Evolutionary conservation across 2,329 filamentous ascomycete species (phyloP), one percentile per base, ranked within the genome.

Genomic region (Coniosporium tulheliwenetii): DNA sequence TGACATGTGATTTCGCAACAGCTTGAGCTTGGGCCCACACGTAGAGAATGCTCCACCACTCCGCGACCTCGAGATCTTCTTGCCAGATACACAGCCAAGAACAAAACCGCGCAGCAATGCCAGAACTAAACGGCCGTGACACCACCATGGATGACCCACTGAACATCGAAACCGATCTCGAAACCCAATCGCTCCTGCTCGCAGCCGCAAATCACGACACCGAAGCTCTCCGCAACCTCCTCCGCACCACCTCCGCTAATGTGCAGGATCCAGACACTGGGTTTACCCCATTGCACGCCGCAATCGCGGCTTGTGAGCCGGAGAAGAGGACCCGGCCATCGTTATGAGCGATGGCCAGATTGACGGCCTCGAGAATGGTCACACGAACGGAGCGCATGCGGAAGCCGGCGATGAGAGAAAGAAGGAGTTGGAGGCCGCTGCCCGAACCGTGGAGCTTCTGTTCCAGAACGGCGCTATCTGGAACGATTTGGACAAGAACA

Each of bases 381-480:
- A 46, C 10, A 26, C 19, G 19, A 26, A 7, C 7, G 52, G 47
- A n/a, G 45, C 48, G 13, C 50, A 55, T 30, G 49, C 47, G n/a
- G 41, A 45, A 26, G 53, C 51, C 31, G 54, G 54, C 13, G 55
- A 59, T 29, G 52, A 51, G 26, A 50, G 61, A 10, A 49, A 60
- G 40, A 45, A 55, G 16, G 55, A 57, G 14, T 54, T 81, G 30
- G 72, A 78, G 37, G 72, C 73, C 33, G 82, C 78, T 2, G 70
- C 72, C 41, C 74, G 77, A 40, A 79, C 80, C 0, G 66, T 95
- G 4, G 73, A 75, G 49, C 74, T 91, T 53, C 70, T 96, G 7
- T 77, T 96, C 44, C 73, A 87, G 53, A 81, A 82, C 50, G 91
- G 91, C 30, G 91, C 85, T 9, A 95, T 96, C 50, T 98, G 91